Evolutionary conservation across 495 filamentous ascomycete genomes (phyloP).

Genomic region (Thozetella sp.): DNA sequence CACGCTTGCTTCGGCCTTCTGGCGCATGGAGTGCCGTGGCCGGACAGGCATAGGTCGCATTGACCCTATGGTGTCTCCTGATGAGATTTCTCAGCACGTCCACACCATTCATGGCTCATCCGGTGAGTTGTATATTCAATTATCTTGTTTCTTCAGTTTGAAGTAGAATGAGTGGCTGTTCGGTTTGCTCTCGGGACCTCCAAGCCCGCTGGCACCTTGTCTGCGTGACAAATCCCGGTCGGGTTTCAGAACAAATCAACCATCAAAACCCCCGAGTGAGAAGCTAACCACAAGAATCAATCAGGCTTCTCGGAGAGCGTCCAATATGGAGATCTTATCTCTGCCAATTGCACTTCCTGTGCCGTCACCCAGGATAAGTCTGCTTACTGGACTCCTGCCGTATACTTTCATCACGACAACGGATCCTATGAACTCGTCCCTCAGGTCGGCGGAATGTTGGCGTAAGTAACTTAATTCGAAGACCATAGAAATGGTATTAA

Average conservation of each 20-base stretch:
- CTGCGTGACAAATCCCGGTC: no score
- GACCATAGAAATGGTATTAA: neutral
- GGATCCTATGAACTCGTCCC: conserved; percentile 44
- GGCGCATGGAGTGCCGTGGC: conserved; percentile 82
- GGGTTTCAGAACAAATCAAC: no score
- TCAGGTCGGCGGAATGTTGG: conserved; percentile 64
- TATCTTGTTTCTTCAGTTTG: neutral
- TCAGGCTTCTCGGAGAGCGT: conserved; percentile 50
- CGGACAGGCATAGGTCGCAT: conserved; percentile 65
- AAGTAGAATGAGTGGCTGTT: no score
- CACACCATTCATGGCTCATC: conserved; percentile 75
- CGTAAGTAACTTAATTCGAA: conserved; percentile 35
- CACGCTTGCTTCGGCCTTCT: conserved; percentile 66
- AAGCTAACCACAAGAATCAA: neutral
- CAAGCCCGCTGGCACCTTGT: no score
- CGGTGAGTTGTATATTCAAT: conserved; percentile 35
- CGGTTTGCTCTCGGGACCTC: no score
- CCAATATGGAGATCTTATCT: conserved; percentile 48
- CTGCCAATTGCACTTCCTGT: conserved; percentile 65
- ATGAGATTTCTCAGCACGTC: conserved; percentile 61
- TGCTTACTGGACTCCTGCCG: conserved; percentile 66
- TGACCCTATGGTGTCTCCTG: conserved; percentile 71
- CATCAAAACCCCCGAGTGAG: no score
- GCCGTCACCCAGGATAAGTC: conserved; percentile 65
- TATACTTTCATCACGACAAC: conserved; percentile 62